A percentile compares a stretch with the other conserved stretches of the same genome.
These are phyloP conservation scores for Tulasnella sp. DNA, from an alignment of 768 basidiomycete species.

Conservation along the genomic window DNA sequence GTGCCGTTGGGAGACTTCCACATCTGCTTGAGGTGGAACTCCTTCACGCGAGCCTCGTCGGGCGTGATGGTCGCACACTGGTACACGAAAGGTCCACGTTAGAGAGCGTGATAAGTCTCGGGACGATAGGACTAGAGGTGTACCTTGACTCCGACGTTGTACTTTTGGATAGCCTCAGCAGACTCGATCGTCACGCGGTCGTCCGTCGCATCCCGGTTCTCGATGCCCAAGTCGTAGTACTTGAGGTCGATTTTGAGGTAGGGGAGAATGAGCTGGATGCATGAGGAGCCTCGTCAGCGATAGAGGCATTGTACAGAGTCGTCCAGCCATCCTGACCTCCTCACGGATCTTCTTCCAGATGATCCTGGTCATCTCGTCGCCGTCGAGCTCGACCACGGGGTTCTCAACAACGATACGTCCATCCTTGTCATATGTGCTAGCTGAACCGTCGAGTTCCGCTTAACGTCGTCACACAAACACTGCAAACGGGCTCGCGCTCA, in stretches of 20 bases:
- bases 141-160: conserved; percentile 93
- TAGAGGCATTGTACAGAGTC: background rate
- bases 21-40: conserved; percentile 99
- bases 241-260: conserved; percentile 96
- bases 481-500: background rate
- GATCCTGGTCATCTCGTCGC: conserved; percentile 98
- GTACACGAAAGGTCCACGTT: background rate
- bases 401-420: conserved; percentile 67
- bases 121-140: background rate
- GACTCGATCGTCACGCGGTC: conserved; percentile 92
- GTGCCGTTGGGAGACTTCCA: conserved; percentile 97
- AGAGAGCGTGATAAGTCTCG: background rate
- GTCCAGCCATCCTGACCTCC: conserved; percentile 56
- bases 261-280: conserved; percentile 79
- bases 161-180: conserved; percentile 88
- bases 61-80: conserved; percentile 96
- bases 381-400: conserved; percentile 92
- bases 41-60: conserved; percentile 91
- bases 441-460: background rate
- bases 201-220: conserved; percentile 87
- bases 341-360: conserved; percentile 98
- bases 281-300: background rate
- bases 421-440: conserved; percentile 16
- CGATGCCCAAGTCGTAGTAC: conserved; percentile 95
- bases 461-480: background rate